Conservation (phyloP, 2,329 filamentous ascomycete genomes). For the Aspergillus oerlinghausenensis region DNA sequence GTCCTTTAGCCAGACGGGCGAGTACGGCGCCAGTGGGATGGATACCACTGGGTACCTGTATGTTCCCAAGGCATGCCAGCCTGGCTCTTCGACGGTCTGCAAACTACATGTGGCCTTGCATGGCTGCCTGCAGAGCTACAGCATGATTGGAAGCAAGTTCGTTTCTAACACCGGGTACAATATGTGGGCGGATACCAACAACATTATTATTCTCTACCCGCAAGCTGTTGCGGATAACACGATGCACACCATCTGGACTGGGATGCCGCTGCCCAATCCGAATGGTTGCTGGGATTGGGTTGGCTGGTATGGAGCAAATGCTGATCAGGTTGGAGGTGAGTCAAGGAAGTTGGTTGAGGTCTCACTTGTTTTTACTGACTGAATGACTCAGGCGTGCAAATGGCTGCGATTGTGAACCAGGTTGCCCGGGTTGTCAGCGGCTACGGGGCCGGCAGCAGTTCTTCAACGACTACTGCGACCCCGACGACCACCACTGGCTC, state of each 20-base stretch:
- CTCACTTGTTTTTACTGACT: not conserved
- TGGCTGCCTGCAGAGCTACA: slow-evolving; percentile 12
- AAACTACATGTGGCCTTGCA: slow-evolving; percentile 15
- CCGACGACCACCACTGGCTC: not conserved
- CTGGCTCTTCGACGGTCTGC: slow-evolving; percentile 5
- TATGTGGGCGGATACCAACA: slow-evolving; percentile 14
- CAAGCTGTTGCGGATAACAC: slow-evolving; percentile 10
- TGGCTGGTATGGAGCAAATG: slow-evolving; percentile 13
- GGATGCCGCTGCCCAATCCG: slow-evolving; percentile 7
- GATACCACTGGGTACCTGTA: slow-evolving; percentile 15
- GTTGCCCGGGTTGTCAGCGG: slow-evolving; percentile 14
- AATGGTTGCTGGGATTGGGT: slow-evolving; percentile 18
- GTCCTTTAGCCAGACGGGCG: slow-evolving; percentile 12
- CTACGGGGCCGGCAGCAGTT: not conserved
- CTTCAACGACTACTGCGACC: not conserved
- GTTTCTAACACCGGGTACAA: slow-evolving; percentile 15
- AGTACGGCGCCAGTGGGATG: slow-evolving; percentile 14
- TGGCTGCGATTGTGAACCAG: slow-evolving; percentile 16
- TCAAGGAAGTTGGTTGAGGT: not conserved
- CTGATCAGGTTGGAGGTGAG: slow-evolving; percentile 9
- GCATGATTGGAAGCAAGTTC: slow-evolving; percentile 10
- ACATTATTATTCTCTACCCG: slow-evolving; percentile 13
- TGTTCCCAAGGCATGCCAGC: slow-evolving; percentile 9
- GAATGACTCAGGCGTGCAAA: slow-evolving; percentile 8
- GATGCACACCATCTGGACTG: slow-evolving; percentile 9